These are phyloP conservation scores for Lipomyces kockii DNA, from an alignment of 805 yeast species.

Conservation along the genomic window DNA sequence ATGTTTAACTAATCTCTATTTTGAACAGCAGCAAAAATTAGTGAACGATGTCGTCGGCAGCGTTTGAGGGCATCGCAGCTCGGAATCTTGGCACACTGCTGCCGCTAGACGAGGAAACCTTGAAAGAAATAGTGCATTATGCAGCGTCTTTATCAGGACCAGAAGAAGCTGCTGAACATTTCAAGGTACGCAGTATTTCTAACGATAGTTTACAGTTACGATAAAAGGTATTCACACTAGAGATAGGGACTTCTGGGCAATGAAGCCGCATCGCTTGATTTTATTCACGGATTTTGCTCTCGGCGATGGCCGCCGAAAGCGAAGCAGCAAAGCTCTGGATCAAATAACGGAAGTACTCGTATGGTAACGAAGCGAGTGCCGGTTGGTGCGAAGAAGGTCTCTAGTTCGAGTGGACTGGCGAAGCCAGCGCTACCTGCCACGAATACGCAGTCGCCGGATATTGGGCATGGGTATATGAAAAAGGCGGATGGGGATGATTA, in stretches of 20 bases:
- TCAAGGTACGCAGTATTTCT: constrained; percentile 39
- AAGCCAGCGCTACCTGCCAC: constrained; percentile 3
- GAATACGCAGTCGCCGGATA: constrained; percentile 12
- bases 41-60: constrained; percentile 5
- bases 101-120: constrained; percentile 63
- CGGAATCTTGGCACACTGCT: constrained; percentile 43
- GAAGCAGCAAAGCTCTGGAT: constrained; percentile 2
- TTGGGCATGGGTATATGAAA: constrained; percentile 17
- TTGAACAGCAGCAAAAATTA: background rate
- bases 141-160: constrained; percentile 54
- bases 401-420: constrained; percentile 3
- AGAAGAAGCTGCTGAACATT: constrained; percentile 56
- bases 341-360: background rate
- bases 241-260: constrained; percentile 35
- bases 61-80: constrained; percentile 22
- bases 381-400: constrained; percentile 1
- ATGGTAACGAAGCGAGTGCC: background rate
- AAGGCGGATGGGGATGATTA: constrained; percentile 1
- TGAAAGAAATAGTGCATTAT: constrained; percentile 60
- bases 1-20: background rate
- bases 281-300: constrained; percentile 33
- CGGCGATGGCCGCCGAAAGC: constrained; percentile 29
- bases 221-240: background rate
- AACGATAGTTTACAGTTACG: background rate
- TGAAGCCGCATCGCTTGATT: constrained; percentile 30